Percentiles rank a stretch among this genome's conserved stretches.
phyloP scores from a whole-genome alignment of 179 eudicot genomes.

The Dionaea muscipula region DNA sequence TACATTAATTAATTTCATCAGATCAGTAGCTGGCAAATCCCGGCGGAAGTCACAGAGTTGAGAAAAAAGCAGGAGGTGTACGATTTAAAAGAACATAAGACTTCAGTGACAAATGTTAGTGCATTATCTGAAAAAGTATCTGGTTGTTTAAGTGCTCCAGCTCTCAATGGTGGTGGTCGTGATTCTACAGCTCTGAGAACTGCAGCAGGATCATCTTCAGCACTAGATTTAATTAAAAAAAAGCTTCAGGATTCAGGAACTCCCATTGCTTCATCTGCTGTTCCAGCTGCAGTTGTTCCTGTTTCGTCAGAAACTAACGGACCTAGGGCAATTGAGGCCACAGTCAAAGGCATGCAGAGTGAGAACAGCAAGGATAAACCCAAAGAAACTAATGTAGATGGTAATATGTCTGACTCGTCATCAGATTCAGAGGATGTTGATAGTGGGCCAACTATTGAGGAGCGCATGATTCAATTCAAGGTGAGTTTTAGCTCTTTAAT shows the following conservation, averaged over 20 bases:
- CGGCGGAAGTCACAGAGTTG: conserved; percentile 63
- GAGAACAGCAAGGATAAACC: conserved; percentile 64
- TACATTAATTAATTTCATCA: conserved; percentile 21
- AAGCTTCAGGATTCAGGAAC: conserved; percentile 91
- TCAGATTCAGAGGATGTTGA: conserved; percentile 93
- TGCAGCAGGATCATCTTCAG: conserved; percentile 58
- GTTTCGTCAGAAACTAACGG: conserved; percentile 48
- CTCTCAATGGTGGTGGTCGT: conserved; percentile 85
- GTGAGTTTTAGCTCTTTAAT: conserved; percentile 25
- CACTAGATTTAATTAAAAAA: conserved; percentile 85
- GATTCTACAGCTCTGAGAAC: conserved; percentile 64
- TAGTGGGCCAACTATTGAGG: conserved; percentile 78
- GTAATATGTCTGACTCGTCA: conserved; percentile 68
- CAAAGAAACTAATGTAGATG: conserved; percentile 49
- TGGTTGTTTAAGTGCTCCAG: conserved; percentile 69
- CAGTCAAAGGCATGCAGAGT: conserved; percentile 42
- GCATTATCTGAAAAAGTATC: conserved; percentile 46
- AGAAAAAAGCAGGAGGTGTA: conserved; percentile 62
- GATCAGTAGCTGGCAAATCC: conserved; percentile 98
- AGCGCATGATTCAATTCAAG: conserved; percentile 71
- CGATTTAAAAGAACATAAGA: conserved; percentile 34
- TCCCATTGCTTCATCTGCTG: conserved; percentile 53
- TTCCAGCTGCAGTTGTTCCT: conserved; percentile 35
- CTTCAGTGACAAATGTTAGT: conserved; percentile 34
- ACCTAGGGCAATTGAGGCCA: conserved; percentile 46